phyloP scores from a whole-genome alignment of 805 yeast genomes.

The Starmerella stigmatis region DNA sequence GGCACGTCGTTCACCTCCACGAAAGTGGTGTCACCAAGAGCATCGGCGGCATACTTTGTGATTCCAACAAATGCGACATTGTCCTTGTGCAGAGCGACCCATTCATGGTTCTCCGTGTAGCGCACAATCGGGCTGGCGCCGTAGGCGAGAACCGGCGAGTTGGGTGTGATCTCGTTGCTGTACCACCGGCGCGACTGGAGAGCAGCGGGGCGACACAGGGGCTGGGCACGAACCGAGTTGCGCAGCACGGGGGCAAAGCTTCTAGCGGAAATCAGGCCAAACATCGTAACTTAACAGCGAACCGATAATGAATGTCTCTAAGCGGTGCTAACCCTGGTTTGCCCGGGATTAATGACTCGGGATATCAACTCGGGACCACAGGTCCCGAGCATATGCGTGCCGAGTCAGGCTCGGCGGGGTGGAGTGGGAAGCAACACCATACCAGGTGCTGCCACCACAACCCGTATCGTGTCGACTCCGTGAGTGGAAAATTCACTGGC shows the following conservation, averaged over 20 bases:
- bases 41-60: constrained; percentile 89
- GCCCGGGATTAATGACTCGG: neutral
- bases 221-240: neutral
- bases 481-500: constrained; percentile 8
- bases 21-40: constrained; percentile 92
- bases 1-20: constrained; percentile 79
- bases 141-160: constrained; percentile 26
- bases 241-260: neutral
- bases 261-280: neutral
- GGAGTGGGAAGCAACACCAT: too few relatives aligned
- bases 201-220: neutral
- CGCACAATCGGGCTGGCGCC: constrained; percentile 27
- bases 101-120: constrained; percentile 87
- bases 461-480: too few relatives aligned
- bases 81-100: constrained; percentile 80
- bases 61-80: constrained; percentile 77
- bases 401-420: too few relatives aligned
- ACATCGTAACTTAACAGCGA: neutral
- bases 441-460: too few relatives aligned
- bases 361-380: neutral
- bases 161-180: constrained; percentile 28
- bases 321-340: too few relatives aligned
- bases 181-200: constrained; percentile 19
- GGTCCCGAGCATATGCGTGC: neutral
- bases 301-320: too few relatives aligned